Percentiles rank a stretch among this genome's conserved stretches.
These are phyloP conservation scores for Chiua sp. DNA, from an alignment of 1,284 basidiomycete species.

Conservation along the genomic window DNA sequence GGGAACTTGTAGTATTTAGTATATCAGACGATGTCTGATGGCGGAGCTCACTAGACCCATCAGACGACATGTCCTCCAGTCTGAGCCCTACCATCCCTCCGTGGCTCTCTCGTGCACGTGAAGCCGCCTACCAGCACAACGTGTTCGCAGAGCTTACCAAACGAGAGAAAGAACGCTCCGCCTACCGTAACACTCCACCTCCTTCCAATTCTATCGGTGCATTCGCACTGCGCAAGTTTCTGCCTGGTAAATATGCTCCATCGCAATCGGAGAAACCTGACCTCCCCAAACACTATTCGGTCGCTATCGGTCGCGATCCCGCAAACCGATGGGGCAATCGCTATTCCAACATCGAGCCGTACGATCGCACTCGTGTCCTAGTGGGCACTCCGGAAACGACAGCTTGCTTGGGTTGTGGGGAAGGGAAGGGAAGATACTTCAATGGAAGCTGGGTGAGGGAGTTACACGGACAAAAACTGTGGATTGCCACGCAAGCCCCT, in stretches of 20 bases:
- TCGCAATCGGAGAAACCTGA: conserved; percentile 30
- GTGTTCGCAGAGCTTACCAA: conserved; percentile 22
- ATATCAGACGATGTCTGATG: not conserved
- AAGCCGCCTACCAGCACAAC: conserved; percentile 16
- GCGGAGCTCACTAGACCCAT: not conserved
- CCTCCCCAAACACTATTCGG: conserved; percentile 57
- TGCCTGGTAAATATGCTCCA: conserved; percentile 27
- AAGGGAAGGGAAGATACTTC: conserved; percentile 59
- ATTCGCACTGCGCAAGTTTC: conserved; percentile 24
- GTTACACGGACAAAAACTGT: conserved; percentile 71
- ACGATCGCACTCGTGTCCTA: conserved; percentile 77
- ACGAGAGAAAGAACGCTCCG: conserved; percentile 32
- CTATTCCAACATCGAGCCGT: conserved; percentile 76
- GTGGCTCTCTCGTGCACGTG: conserved; percentile 23
- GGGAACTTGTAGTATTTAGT: conserved; percentile 14
- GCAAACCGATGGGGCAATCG: conserved; percentile 62
- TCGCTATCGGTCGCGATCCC: conserved; percentile 50
- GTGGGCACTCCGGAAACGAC: conserved; percentile 36
- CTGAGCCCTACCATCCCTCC: conserved; percentile 10
- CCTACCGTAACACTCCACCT: conserved; percentile 17
- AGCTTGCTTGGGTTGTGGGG: conserved; percentile 26
- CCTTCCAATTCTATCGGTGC: conserved; percentile 1
- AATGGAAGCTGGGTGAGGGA: conserved; percentile 88
- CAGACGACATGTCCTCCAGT: conserved; percentile 16
- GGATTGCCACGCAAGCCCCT: conserved; percentile 87